A percentile compares a stretch with the other conserved stretches of the same genome.
These are phyloP conservation scores for Aspergillus conjunctus DNA, from an alignment of 495 filamentous ascomycete genomes.

Conservation along the genomic window DNA sequence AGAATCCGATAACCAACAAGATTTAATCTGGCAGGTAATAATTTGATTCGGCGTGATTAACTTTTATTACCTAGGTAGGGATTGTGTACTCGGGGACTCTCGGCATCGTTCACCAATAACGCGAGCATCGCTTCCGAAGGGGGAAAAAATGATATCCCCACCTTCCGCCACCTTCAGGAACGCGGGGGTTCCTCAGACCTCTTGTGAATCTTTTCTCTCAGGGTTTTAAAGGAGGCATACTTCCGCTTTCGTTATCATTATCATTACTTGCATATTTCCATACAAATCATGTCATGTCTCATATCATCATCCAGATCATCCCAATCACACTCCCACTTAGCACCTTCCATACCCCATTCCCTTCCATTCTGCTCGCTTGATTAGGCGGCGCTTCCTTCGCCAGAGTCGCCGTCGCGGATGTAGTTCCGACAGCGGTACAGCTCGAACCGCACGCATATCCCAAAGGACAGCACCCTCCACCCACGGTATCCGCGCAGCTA, in stretches of 20 bases:
- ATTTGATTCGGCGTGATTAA: too few relatives aligned
- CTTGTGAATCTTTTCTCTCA: neutral
- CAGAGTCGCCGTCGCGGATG: conserved; percentile 53
- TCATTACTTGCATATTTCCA: conserved; percentile 1
- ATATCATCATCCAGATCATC: conserved; percentile 23
- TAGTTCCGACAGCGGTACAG: conserved; percentile 58
- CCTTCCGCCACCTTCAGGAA: conserved; percentile 8
- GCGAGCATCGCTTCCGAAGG: conserved; percentile 1
- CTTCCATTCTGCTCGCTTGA: conserved; percentile 17
- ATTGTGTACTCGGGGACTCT: conserved; percentile 7
- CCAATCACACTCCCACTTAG: conserved; percentile 19
- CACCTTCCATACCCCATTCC: conserved; percentile 7
- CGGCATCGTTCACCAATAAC: conserved; percentile 7
- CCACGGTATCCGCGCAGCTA: conserved; percentile 62
- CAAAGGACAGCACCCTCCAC: conserved; percentile 78
- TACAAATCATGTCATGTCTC: conserved; percentile 7
- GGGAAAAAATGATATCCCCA: conserved; percentile 17
- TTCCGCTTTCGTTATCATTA: conserved; percentile 7
- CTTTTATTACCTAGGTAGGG: neutral
- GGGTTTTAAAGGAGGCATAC: too few relatives aligned
- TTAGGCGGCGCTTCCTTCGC: conserved; percentile 57
- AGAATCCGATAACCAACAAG: too few relatives aligned
- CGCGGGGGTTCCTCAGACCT: conserved; percentile 6
- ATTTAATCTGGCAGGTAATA: too few relatives aligned
- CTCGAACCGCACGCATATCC: conserved; percentile 75